Evolutionary conservation across 768 basidiomycete species (phyloP).

Genomic region (Suillus ampliporus): DNA sequence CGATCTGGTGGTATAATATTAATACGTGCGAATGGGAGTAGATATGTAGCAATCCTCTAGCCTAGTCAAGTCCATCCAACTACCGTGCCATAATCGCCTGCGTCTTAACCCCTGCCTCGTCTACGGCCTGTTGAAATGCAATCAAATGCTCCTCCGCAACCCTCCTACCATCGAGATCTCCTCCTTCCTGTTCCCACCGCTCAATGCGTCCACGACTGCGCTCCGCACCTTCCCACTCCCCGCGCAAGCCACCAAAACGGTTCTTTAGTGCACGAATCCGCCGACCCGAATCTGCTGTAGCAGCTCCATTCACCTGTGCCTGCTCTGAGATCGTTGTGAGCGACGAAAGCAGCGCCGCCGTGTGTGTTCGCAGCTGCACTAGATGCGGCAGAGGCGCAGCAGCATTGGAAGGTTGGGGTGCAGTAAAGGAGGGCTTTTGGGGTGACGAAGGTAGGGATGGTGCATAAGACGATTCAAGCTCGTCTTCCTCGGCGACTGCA

Average conservation of each 20-base stretch:
- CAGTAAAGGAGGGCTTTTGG: conserved; percentile 62
- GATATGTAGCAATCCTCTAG: conserved; percentile 4
- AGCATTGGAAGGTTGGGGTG: conserved; percentile 41
- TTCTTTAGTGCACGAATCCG: conserved; percentile 88
- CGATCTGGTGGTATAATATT: conserved; percentile 1
- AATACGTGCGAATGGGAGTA: conserved; percentile 5
- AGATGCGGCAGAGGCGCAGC: conserved; percentile 40
- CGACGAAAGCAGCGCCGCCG: conserved; percentile 74
- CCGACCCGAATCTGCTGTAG: conserved; percentile 83
- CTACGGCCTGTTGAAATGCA: conserved; percentile 75
- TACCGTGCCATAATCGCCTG: conserved; percentile 83
- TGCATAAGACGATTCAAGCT: conserved; percentile 44
- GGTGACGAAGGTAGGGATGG: conserved; percentile 49
- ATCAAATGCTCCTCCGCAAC: conserved; percentile 79
- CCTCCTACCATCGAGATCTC: conserved; percentile 38
- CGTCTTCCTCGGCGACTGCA: conserved; percentile 46
- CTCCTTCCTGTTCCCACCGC: conserved; percentile 75
- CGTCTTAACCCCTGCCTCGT: conserved; percentile 76
- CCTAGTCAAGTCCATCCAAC: conserved; percentile 22
- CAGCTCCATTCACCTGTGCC: conserved; percentile 86
- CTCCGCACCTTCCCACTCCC: conserved; percentile 87
- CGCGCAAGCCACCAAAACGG: conserved; percentile 77
- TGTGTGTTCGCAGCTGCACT: conserved; percentile 72
- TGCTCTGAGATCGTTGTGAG: conserved; percentile 84
- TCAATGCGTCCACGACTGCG: conserved; percentile 77